phyloP scores from a whole-genome alignment of 345 rosid species.

The Salix koriyanagi region DNA sequence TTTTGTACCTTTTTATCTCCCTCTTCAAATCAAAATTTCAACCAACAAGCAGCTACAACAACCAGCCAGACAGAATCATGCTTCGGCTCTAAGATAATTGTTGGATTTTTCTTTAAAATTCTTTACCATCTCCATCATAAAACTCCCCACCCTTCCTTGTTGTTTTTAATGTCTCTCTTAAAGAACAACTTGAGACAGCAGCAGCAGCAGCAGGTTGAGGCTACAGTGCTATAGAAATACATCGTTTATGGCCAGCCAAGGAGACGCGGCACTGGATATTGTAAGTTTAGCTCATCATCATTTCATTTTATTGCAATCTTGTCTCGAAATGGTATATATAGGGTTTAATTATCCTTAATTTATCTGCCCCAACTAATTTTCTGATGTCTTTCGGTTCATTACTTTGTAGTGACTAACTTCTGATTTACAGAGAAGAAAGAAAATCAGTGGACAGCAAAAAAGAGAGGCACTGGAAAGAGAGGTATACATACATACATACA shows the following conservation, averaged over 20 bases:
- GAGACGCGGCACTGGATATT: constrained; percentile 21
- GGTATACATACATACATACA: constrained; percentile 31
- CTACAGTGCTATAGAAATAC: not conserved
- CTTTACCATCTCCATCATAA: not conserved
- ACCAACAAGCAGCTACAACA: constrained; percentile 19
- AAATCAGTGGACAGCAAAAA: constrained; percentile 56
- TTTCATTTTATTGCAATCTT: not conserved
- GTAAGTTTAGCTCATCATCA: constrained; percentile 22
- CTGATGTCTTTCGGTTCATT: not conserved
- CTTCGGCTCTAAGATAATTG: constrained; percentile 42
- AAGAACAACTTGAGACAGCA: not conserved
- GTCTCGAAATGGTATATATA: not conserved
- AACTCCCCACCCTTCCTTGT: not conserved
- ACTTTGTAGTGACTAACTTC: not conserved
- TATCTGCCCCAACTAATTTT: not conserved
- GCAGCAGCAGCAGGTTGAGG: not conserved
- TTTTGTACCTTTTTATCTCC: not conserved
- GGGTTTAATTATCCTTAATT: not conserved
- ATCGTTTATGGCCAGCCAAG: constrained; percentile 24
- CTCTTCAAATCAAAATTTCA: constrained; percentile 5
- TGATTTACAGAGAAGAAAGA: constrained; percentile 56
- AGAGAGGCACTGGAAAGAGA: constrained; percentile 78
- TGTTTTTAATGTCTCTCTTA: constrained; percentile 20
- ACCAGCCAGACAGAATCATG: constrained; percentile 24
- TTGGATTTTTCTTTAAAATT: not conserved